Evolutionary conservation across 192 early-diverging fungal species (phyloP), one percentile per base, ranked within the genome.

Genomic region (Coemansia sp.): DNA sequence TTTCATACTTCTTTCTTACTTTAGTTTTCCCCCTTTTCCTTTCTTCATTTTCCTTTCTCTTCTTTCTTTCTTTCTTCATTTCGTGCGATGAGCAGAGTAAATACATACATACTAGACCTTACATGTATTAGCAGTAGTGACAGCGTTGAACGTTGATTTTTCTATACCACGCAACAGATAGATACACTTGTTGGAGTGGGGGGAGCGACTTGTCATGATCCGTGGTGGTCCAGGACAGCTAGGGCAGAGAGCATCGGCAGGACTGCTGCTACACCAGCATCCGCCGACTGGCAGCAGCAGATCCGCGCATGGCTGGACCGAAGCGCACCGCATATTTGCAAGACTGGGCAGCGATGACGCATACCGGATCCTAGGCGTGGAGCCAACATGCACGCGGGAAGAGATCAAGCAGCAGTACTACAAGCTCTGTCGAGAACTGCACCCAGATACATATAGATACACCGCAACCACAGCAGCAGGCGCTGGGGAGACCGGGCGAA

Each of bases 401-500:
- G 77, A 79, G 66, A 68, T 74, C 65, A 79, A 79, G 32, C 20
- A 51, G 25, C 56, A 65, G 51, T 79, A 79, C 72, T 79, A 74
- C 69, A 41, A 59, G 53, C 69, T 79, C 5, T 79, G 77, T 42
- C 72, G 77, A 0, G 56, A 79, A 43, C 69, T 79, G 39, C 77
- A 79, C 19, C 77, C 77, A 12, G 77, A 79, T 61, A 59, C 66
- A 12, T 68, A 53, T 14, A 12, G 25, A 25, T 55, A 41, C 19
- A 39, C 38, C 4, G 5, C 57, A 59, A 20, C 12, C n/a, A n/a
- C n/a, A n/a, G n/a, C n/a, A 32, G 9, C 22, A 68, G 57, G 20
- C 25, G 39, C 25, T 17, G 61, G 70, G 10, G 5, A 41, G 11
- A 46, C 63, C 37, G 73, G 76, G 76, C 59, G 58, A 12, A 4